phyloP scores from a whole-genome alignment of 805 yeast species.

The Diddensiella caesifluorescens region DNA sequence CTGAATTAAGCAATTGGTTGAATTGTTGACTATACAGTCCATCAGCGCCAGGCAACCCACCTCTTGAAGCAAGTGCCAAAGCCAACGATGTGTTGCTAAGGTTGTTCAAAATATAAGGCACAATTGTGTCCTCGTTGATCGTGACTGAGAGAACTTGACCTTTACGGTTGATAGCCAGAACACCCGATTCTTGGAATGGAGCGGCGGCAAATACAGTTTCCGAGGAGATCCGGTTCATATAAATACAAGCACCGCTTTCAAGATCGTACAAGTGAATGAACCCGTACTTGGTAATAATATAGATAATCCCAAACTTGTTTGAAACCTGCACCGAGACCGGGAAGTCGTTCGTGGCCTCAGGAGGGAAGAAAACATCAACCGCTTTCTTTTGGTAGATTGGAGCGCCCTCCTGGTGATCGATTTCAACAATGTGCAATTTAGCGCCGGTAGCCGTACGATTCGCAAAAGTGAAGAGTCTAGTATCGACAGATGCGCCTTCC shows the following conservation, averaged over 20 bases:
- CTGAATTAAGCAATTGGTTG: constrained; percentile 73
- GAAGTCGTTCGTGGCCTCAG: constrained; percentile 93
- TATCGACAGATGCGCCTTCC: constrained; percentile 65
- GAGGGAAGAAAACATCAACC: constrained; percentile 92
- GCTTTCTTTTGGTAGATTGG: constrained; percentile 86
- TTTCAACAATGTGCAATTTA: constrained; percentile 86
- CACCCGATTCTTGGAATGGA: constrained; percentile 68
- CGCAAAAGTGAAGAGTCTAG: constrained; percentile 89
- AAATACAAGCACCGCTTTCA: constrained; percentile 87
- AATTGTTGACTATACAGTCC: constrained; percentile 86
- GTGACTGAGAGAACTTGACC: constrained; percentile 95
- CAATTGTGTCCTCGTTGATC: constrained; percentile 73
- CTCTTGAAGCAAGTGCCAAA: constrained; percentile 83
- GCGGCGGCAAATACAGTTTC: constrained; percentile 92
- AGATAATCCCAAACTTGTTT: constrained; percentile 77
- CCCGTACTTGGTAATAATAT: constrained; percentile 90
- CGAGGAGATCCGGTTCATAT: constrained; percentile 93
- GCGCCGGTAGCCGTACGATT: constrained; percentile 72
- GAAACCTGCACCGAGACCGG: constrained; percentile 90
- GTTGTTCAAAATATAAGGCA: constrained; percentile 84
- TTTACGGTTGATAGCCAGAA: constrained; percentile 85
- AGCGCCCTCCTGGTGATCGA: constrained; percentile 81
- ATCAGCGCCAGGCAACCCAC: constrained; percentile 97
- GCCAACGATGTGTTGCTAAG: constrained; percentile 85
- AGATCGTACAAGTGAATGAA: constrained; percentile 93